These are phyloP conservation scores for Parietaria judaica DNA, from an alignment of 306 rosid species.

Conservation along the genomic window DNA sequence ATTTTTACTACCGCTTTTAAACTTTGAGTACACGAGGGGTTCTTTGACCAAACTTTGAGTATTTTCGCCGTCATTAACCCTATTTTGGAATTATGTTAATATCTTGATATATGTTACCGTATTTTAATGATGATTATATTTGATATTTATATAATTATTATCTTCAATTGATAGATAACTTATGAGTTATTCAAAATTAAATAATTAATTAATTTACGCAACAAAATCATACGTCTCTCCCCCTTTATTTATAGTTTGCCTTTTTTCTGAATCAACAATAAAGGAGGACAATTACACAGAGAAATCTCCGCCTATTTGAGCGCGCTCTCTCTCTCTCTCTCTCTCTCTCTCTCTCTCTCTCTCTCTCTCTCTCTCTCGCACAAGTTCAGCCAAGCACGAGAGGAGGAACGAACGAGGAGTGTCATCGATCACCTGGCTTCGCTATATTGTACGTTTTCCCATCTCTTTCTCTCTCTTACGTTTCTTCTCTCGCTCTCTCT, in stretches of 20 bases:
- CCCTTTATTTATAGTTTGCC: background rate
- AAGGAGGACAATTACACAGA: constrained; percentile 19
- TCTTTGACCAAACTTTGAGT: no score
- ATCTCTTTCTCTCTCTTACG: constrained; percentile 10
- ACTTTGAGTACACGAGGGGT: no score
- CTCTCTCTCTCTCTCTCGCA: background rate
- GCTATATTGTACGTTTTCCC: constrained; percentile 9
- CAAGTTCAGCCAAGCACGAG: background rate
- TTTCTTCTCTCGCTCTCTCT: constrained; percentile 9
- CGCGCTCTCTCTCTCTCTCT: constrained; percentile 6
- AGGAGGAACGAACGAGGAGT: background rate
- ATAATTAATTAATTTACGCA: no score
- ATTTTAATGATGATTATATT: no score
- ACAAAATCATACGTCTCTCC: background rate
- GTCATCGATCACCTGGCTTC: constrained; percentile 11
- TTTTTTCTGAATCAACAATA: background rate
- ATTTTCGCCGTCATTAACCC: no score
- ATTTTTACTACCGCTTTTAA: no score
- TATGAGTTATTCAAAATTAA: no score
- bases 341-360: constrained; percentile 4
- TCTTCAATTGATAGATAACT: no score
- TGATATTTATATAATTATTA: no score
- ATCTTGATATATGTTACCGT: no score
- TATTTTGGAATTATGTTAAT: no score
- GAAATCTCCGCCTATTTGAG: constrained; percentile 34